Conservation (phyloP, 73 alveolate genomes). For the Blepharisma stoltei region DNA sequence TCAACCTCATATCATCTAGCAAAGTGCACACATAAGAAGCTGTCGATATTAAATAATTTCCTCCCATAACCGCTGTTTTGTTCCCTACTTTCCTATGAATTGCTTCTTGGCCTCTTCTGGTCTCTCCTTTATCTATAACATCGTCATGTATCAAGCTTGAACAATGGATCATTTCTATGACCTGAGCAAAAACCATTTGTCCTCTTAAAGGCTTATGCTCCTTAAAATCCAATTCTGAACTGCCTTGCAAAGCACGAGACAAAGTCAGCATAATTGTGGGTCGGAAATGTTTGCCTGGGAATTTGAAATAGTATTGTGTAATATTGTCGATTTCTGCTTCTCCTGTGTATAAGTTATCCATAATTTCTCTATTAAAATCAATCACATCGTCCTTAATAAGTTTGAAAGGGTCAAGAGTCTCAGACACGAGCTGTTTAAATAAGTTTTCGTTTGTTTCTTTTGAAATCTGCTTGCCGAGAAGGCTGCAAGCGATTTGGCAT, state of each 20-base stretch:
- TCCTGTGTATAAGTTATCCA: background rate
- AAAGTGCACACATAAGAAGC: conserved; percentile 22
- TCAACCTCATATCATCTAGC: background rate
- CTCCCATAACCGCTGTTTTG: conserved; percentile 20
- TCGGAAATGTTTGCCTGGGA: conserved; percentile 14
- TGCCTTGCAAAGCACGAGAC: background rate
- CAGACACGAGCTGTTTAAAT: background rate
- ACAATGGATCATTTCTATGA: conserved; percentile 26
- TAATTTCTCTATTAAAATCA: background rate
- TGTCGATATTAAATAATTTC: conserved; percentile 25
- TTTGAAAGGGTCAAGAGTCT: background rate
- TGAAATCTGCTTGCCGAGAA: background rate
- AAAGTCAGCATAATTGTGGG: conserved; percentile 6
- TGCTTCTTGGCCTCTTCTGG: conserved; percentile 23
- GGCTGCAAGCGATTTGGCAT: background rate
- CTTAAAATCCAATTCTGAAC: background rate
- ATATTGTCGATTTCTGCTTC: background rate
- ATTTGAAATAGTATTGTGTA: conserved; percentile 20
- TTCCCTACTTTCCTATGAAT: conserved; percentile 26
- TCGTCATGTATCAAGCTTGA: conserved; percentile 30
- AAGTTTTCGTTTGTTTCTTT: conserved; percentile 6
- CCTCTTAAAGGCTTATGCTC: background rate
- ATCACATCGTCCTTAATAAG: background rate
- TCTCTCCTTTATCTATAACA: conserved; percentile 25
- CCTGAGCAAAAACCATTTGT: conserved; percentile 17